Percentiles rank a stretch among this genome's conserved stretches.
Conservation (phyloP, 2,329 filamentous ascomycete genomes). For the Colletotrichum sublineola region DNA sequence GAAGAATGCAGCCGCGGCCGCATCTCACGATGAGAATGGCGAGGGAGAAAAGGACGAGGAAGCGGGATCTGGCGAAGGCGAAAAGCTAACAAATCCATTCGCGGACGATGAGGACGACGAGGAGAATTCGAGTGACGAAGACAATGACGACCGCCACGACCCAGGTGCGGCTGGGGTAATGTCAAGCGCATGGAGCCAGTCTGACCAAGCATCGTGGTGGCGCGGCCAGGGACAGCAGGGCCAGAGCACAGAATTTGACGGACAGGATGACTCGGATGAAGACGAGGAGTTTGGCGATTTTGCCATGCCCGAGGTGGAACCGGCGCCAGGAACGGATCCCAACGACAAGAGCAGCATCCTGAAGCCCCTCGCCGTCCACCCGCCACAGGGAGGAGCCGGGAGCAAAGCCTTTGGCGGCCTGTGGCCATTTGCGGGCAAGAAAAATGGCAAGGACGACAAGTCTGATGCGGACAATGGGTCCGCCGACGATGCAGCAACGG, state of each 20-base stretch:
- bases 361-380: constrained; percentile 68
- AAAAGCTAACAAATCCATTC: constrained; percentile 63
- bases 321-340: constrained; percentile 47
- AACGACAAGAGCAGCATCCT: constrained; percentile 64
- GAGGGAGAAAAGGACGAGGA: constrained; percentile 54
- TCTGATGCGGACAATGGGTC: constrained; percentile 45
- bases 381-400: constrained; percentile 55
- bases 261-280: constrained; percentile 62
- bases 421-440: constrained; percentile 65
- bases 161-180: constrained; percentile 43
- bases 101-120: constrained; percentile 67
- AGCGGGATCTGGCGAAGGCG: constrained; percentile 40
- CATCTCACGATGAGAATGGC: constrained; percentile 57
- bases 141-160: constrained; percentile 57
- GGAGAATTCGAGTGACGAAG: constrained; percentile 65
- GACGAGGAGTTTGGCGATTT: constrained; percentile 78
- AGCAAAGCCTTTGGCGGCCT: constrained; percentile 62
- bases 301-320: constrained; percentile 70
- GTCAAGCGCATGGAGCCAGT: constrained; percentile 46
- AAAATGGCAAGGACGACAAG: constrained; percentile 53
- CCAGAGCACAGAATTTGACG: constrained; percentile 54
- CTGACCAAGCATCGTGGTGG: constrained; percentile 63
- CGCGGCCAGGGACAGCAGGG: constrained; percentile 54
- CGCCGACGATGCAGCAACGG: constrained; percentile 45
- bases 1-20: constrained; percentile 63